Percentiles rank a stretch among this genome's conserved stretches.
These are phyloP conservation scores for Nitzschia putrida DNA, from an alignment of 108 stramenopile genomes.

Conservation along the genomic window DNA sequence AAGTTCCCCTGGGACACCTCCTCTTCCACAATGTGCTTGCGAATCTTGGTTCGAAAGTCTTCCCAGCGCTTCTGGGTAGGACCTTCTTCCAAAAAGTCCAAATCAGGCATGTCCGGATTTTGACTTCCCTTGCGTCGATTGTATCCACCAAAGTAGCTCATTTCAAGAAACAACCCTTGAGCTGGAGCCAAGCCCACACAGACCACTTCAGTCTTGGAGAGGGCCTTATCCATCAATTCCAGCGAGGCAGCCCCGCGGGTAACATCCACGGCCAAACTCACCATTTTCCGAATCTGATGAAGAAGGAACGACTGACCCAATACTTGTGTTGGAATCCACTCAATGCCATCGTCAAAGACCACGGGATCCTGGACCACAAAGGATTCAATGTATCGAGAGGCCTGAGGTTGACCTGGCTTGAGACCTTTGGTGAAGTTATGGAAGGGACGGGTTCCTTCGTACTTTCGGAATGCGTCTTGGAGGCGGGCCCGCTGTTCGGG, in stretches of 20 bases:
- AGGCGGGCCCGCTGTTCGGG: slow-evolving; percentile 58
- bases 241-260: slow-evolving; percentile 64
- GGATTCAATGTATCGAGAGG: slow-evolving; percentile 75
- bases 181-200: slow-evolving; percentile 73
- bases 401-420: slow-evolving; percentile 57
- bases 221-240: slow-evolving; percentile 53
- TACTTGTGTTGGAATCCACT: slow-evolving; percentile 88
- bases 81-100: slow-evolving; percentile 58
- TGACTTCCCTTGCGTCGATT: slow-evolving; percentile 61
- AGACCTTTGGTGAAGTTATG: slow-evolving; percentile 89
- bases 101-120: slow-evolving; percentile 41
- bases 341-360: slow-evolving; percentile 52
- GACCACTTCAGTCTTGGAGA: slow-evolving; percentile 44
- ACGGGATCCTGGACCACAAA: slow-evolving; percentile 76
- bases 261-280: slow-evolving; percentile 80
- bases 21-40: slow-evolving; percentile 79
- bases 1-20: slow-evolving; percentile 81
- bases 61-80: slow-evolving; percentile 57
- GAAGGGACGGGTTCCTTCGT: slow-evolving; percentile 89
- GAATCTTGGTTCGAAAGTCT: slow-evolving; percentile 71
- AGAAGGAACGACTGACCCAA: slow-evolving; percentile 95
- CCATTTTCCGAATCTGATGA: slow-evolving; percentile 99
- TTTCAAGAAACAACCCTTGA: slow-evolving; percentile 86
- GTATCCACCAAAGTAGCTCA: slow-evolving; percentile 79
- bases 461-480: slow-evolving; percentile 58